Conservation (phyloP, 2,329 filamentous ascomycete species). For the Penicillium janthinellum region DNA sequence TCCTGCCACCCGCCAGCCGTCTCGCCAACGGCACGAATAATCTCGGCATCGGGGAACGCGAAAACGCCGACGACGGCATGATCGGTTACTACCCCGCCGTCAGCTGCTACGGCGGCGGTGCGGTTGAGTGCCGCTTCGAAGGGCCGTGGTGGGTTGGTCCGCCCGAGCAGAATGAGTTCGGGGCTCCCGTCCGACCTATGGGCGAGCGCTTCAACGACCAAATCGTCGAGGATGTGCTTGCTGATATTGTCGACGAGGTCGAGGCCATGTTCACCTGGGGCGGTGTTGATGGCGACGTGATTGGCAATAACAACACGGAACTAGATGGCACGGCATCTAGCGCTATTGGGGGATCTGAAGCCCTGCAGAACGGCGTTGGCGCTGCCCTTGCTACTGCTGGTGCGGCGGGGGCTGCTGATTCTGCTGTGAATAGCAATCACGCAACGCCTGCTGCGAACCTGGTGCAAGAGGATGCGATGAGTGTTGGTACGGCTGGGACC, state of each 20-base stretch:
- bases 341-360: constrained; percentile 36
- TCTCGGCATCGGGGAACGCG: constrained; percentile 67
- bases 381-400: constrained; percentile 30
- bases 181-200: constrained; percentile 58
- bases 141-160: constrained; percentile 91
- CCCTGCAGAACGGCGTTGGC: constrained; percentile 35
- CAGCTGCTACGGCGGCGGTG: constrained; percentile 86
- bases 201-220: constrained; percentile 86
- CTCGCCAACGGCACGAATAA: constrained; percentile 48
- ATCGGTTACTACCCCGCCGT: constrained; percentile 94
- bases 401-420: constrained; percentile 21
- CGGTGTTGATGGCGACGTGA: constrained; percentile 38
- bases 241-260: constrained; percentile 91
- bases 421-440: constrained; percentile 26
- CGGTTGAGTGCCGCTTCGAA: constrained; percentile 91
- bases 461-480: constrained; percentile 28
- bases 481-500: constrained; percentile 26
- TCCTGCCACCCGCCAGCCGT: constrained; percentile 81
- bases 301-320: constrained; percentile 29
- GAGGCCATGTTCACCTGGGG: constrained; percentile 69
- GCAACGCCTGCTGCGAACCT: constrained; percentile 21
- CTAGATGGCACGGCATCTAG: constrained; percentile 29
- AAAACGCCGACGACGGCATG: constrained; percentile 90
- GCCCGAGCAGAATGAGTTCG: constrained; percentile 52
- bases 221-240: constrained; percentile 90